phyloP scores from a whole-genome alignment of 768 basidiomycete genomes.

The Boletus rubroflammeus region DNA sequence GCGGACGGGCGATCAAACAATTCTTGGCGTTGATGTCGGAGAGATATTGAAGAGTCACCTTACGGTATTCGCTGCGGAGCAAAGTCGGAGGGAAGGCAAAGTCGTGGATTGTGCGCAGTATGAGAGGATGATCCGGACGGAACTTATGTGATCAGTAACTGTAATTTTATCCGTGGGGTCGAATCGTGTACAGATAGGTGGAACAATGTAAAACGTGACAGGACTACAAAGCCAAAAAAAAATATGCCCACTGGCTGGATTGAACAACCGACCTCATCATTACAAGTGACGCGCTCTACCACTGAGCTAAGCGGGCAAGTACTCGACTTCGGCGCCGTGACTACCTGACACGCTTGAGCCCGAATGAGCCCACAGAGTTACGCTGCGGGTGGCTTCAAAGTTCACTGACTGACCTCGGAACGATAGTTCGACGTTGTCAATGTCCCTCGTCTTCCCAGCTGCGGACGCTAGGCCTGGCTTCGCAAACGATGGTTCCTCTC shows the following conservation, averaged over 20 bases:
- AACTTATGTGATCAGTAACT: slow-evolving; percentile 15
- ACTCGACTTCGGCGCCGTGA: fast-evolving
- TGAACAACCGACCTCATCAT: slow-evolving; percentile 46
- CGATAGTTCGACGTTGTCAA: not conserved
- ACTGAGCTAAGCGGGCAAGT: slow-evolving; percentile 41
- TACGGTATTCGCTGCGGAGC: slow-evolving; percentile 85
- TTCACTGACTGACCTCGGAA: too few relatives aligned
- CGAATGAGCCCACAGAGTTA: too few relatives aligned
- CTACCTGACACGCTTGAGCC: not conserved
- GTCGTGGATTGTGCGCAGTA: slow-evolving; percentile 71
- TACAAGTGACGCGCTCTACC: slow-evolving; percentile 45
- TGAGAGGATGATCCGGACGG: slow-evolving; percentile 47
- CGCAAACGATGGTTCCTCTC: too few relatives aligned
- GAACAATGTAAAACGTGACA: not conserved
- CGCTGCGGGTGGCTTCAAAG: not conserved
- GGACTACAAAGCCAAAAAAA: not conserved
- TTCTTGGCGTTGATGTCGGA: slow-evolving; percentile 61
- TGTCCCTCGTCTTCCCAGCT: not conserved
- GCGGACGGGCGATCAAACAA: slow-evolving; percentile 53
- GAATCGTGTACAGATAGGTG: not conserved
- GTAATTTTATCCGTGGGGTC: not conserved
- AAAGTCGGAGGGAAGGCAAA: slow-evolving; percentile 61
- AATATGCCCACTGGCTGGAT: slow-evolving; percentile 40
- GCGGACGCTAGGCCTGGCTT: too few relatives aligned
- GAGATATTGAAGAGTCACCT: slow-evolving; percentile 78